Evolutionary conservation across 495 filamentous ascomycete genomes (phyloP).

Genomic region (Talaromyces adpressus): DNA sequence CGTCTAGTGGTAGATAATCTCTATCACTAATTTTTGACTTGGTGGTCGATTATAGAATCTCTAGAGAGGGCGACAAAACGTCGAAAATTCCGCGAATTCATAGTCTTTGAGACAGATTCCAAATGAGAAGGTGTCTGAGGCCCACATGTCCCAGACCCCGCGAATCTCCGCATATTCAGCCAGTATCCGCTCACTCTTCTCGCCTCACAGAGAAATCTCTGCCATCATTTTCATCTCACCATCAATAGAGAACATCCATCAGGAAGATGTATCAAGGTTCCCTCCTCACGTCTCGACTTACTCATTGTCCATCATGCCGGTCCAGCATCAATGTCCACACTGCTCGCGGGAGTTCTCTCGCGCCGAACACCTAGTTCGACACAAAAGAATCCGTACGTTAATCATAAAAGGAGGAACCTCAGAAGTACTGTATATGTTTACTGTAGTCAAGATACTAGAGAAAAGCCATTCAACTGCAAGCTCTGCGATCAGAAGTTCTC

Average conservation of each 20-base stretch:
- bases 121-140: no score
- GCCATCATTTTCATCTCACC: no score
- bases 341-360: slow-evolving; percentile 32
- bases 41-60: no score
- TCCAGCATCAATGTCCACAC: slow-evolving; percentile 25
- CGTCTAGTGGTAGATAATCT: no score
- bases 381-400: slow-evolving; percentile 35
- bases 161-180: no score
- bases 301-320: not conserved
- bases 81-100: no score
- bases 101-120: no score
- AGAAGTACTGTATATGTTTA: not conserved
- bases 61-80: no score
- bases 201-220: no score
- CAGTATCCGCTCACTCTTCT: no score
- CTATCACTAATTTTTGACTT: no score
- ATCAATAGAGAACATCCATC: not conserved
- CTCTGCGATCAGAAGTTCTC: slow-evolving; percentile 36
- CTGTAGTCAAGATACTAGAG: slow-evolving; percentile 31
- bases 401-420: not conserved
- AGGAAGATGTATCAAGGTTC: not conserved
- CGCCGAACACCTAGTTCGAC: slow-evolving; percentile 36
- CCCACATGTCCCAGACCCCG: no score
- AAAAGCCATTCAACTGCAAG: slow-evolving; percentile 32
- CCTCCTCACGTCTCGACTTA: not conserved